Base-by-base conservation (phyloP, 164 flowering plant species). In the Vitis rupestris region DNA sequence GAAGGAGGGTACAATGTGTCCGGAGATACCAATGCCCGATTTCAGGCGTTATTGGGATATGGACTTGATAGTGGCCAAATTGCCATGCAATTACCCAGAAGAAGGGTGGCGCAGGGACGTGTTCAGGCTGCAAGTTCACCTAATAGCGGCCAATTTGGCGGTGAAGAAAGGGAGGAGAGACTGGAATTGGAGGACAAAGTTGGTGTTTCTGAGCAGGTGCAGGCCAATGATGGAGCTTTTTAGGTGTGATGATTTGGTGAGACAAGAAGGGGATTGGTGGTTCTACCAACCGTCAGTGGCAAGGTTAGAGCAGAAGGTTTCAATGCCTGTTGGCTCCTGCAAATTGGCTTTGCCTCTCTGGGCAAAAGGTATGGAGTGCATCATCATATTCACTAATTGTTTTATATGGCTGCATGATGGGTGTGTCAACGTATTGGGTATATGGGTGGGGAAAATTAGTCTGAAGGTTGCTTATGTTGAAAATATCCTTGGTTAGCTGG, bases 221-320 rank as follows among this genome's bases (percentile, higher is more conserved):
- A 65, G 84, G 81, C 99, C 98, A 11, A 93, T 96, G 99, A 0
- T 86, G 85, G 99, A 93, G 80, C 4, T 96, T 27, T 93, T 95
- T 48, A 68, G 91, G 62, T 93, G 97, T 56, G 82, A 90, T 58
- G 97, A 95, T 61, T 54, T 93, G 80, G 85, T 85, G 66, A 72
- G 30, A 13, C 58, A 69, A 10, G 97, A 90, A 27, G 93, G 91
- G 4, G 87, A 90, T 61, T 91, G 97, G 97, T 95, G 99, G 99
- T 74, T 64, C 65, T 93, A 66, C 65, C 67, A 78, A 71, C 85
- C 90, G 9, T 86, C 81, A 16, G 65, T 79, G 65, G 66, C 44
- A 19, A 84, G 80, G 79, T 73, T 96, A 61, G 84, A 85, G 29
- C 87, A 82, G 51, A 92, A 92, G 82, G 69, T 92, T 10, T 53